phyloP scores from a whole-genome alignment of 768 basidiomycete genomes.

The Infundibulicybe gibba region DNA sequence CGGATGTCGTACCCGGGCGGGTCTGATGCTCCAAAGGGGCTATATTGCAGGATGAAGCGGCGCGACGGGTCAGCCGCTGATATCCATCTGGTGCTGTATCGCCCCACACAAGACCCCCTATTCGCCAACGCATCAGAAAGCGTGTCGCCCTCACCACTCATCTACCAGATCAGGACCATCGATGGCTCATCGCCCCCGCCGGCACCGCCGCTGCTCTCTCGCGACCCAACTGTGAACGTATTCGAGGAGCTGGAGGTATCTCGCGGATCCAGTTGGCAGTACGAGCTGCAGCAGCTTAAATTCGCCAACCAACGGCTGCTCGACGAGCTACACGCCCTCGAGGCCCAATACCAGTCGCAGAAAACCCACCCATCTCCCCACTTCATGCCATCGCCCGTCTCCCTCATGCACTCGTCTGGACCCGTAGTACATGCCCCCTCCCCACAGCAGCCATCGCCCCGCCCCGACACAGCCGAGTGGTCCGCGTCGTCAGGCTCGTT shows the following conservation, averaged over 20 bases:
- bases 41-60: constrained; percentile 32
- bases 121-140: constrained; percentile 9
- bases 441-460: no score
- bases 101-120: constrained; percentile 18
- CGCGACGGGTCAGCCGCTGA: constrained; percentile 28
- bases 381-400: no score
- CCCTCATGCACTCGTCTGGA: no score
- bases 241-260: constrained; percentile 71
- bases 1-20: constrained; percentile 18
- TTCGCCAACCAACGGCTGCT: constrained; percentile 62
- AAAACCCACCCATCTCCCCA: neutral
- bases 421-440: no score
- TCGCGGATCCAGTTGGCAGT: constrained; percentile 86
- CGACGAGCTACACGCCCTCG: constrained; percentile 46
- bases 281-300: constrained; percentile 82
- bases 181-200: constrained; percentile 9
- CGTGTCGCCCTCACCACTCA: constrained; percentile 29
- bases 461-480: no score
- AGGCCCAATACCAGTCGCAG: constrained; percentile 11
- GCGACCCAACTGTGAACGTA: constrained; percentile 32
- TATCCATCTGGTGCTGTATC: constrained; percentile 21
- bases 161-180: constrained; percentile 33
- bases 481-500: no score
- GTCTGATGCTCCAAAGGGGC: constrained; percentile 15
- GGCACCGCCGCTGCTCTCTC: constrained; percentile 2